Percentiles rank a stretch among this genome's conserved stretches.
Conservation (phyloP, 208 protist genomes). For the Crithidia sp. region DNA sequence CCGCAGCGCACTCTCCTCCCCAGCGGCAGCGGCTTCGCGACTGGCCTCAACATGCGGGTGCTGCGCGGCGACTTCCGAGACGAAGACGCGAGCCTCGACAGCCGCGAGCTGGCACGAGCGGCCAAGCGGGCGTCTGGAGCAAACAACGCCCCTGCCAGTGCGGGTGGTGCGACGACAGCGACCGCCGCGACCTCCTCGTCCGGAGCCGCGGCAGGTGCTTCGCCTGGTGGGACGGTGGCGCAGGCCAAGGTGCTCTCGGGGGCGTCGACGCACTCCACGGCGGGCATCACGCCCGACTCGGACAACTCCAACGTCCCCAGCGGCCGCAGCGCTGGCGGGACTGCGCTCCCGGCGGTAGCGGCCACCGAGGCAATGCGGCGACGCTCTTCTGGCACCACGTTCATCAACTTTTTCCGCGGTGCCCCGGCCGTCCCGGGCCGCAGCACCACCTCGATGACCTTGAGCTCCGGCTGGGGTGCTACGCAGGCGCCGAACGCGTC, state of each 20-base stretch:
- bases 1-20: slow-evolving; percentile 5
- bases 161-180: too few relatives aligned
- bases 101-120: slow-evolving; percentile 18
- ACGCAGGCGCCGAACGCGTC: neutral
- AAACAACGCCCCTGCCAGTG: too few relatives aligned
- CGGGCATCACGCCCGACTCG: slow-evolving; percentile 13
- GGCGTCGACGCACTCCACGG: neutral
- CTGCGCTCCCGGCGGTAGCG: neutral
- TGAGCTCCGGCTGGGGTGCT: slow-evolving; percentile 10
- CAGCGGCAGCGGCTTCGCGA: slow-evolving; percentile 3
- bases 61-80: slow-evolving; percentile 39
- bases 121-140: neutral
- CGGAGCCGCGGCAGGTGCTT: neutral
- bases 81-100: slow-evolving; percentile 40
- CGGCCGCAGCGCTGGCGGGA: neutral
- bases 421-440: neutral
- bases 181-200: neutral
- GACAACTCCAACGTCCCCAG: slow-evolving; percentile 1
- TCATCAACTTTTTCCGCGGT: slow-evolving; percentile 9
- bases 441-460: slow-evolving; percentile 11
- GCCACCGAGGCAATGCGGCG: slow-evolving; percentile 8
- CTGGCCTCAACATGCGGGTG: slow-evolving; percentile 23
- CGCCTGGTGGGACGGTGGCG: neutral
- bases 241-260: slow-evolving; percentile 1
- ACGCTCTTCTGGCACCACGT: slow-evolving; percentile 4